These are phyloP conservation scores for Leptographium flavum DNA, from an alignment of 2,329 filamentous ascomycete species.

Conservation along the genomic window DNA sequence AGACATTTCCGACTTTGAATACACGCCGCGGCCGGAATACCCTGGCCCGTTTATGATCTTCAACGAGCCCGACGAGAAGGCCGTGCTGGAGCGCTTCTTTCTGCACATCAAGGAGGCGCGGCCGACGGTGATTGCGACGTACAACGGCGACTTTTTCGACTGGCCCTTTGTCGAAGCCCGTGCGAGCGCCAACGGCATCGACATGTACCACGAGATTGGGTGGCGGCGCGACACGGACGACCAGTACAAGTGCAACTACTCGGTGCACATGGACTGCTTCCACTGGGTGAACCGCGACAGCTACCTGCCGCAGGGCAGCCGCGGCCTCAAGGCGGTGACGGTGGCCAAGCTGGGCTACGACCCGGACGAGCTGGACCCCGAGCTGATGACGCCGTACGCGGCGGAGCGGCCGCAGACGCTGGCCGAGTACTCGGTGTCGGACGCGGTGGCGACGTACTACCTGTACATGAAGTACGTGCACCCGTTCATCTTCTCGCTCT, in stretches of 20 bases:
- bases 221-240: slow-evolving; percentile 93
- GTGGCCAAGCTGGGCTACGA: slow-evolving; percentile 97
- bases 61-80: slow-evolving; percentile 91
- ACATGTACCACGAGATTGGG: slow-evolving; percentile 98
- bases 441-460: slow-evolving; percentile 97
- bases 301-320: slow-evolving; percentile 91
- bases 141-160: slow-evolving; percentile 99
- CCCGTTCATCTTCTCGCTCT: slow-evolving; percentile 96
- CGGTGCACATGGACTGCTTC: slow-evolving; percentile 97
- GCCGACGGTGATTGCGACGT: slow-evolving; percentile 96
- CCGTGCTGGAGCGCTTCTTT: slow-evolving; percentile 81
- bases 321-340: slow-evolving; percentile 93
- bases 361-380: slow-evolving; percentile 91
- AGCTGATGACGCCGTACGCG: slow-evolving; percentile 91
- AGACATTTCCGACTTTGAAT: slow-evolving; percentile 95
- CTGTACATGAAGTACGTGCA: slow-evolving; percentile 99
- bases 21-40: slow-evolving; percentile 94
- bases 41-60: slow-evolving; percentile 93
- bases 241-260: slow-evolving; percentile 90
- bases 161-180: slow-evolving; percentile 96
- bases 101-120: slow-evolving; percentile 86
- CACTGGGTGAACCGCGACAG: slow-evolving; percentile 98
- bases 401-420: slow-evolving; percentile 82
- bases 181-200: slow-evolving; percentile 86
- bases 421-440: slow-evolving; percentile 96